phyloP scores from a whole-genome alignment of 805 yeast genomes.

The Metschnikowia continentalis region DNA sequence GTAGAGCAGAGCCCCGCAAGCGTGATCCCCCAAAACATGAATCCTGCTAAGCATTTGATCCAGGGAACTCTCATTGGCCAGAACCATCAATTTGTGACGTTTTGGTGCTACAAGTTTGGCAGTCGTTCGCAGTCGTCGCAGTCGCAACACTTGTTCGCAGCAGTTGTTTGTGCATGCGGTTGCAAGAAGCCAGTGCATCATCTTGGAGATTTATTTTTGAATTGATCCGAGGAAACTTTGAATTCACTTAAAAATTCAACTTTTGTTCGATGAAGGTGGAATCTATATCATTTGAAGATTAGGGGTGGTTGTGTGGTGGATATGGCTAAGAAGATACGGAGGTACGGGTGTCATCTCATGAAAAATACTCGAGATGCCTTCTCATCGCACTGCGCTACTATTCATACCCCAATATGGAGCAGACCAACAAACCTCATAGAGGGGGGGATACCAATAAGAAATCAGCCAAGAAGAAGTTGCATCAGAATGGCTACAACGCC shows the following conservation, averaged over 20 bases:
- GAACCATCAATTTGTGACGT: neutral
- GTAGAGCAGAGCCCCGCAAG: constrained; percentile 13
- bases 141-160: constrained; percentile 3
- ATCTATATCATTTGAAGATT: no score
- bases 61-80: constrained; percentile 1
- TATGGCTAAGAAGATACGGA: neutral
- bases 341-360: constrained; percentile 3
- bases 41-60: neutral
- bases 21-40: neutral
- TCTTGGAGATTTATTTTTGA: neutral
- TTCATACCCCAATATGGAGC: constrained; percentile 28
- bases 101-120: neutral
- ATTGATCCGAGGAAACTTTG: neutral
- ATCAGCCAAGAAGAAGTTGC: constrained; percentile 81
- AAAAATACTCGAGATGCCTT: constrained; percentile 9
- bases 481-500: constrained; percentile 65
- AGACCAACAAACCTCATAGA: constrained; percentile 80
- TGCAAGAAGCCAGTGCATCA: no score
- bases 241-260: no score
- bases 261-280: no score
- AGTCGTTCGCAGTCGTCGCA: neutral
- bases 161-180: neutral
- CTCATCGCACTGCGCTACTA: constrained; percentile 5
- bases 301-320: no score
- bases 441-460: constrained; percentile 42